A percentile compares a stretch with the other conserved stretches of the same genome.
Evolutionary conservation across 306 rosid species (phyloP).

Genomic region (Rosa lucieae): DNA sequence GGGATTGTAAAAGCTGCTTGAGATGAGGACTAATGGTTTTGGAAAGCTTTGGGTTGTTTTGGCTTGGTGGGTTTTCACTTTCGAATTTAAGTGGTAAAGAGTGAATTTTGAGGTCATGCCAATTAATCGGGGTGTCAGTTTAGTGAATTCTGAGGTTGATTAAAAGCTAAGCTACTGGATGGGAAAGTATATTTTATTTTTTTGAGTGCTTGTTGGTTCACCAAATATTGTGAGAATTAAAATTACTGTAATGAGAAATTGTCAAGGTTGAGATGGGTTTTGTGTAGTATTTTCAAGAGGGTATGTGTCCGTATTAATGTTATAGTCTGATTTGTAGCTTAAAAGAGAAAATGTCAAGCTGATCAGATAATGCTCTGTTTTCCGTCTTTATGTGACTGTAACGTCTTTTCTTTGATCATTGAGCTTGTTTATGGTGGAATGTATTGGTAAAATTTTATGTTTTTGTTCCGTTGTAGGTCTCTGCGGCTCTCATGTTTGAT

Average conservation of each 20-base stretch:
- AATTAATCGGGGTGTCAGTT: background rate
- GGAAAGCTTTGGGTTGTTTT: constrained; percentile 1
- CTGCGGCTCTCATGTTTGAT: constrained; percentile 84
- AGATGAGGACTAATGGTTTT: background rate
- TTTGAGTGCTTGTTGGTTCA: background rate
- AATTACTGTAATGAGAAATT: background rate
- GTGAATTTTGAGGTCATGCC: background rate
- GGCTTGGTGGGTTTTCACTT: background rate
- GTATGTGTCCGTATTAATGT: background rate
- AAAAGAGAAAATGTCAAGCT: background rate
- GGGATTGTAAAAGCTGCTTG: background rate
- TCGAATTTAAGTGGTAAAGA: background rate
- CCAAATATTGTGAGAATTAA: background rate
- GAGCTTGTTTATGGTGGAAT: constrained; percentile 1
- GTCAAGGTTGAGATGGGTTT: background rate
- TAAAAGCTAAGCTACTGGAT: background rate
- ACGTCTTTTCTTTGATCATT: background rate
- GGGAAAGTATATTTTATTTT: background rate
- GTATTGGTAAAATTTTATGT: background rate
- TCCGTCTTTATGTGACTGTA: background rate
- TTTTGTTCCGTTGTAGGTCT: constrained; percentile 45
- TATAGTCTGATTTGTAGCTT: background rate
- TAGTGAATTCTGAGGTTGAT: background rate
- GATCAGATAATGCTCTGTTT: background rate
- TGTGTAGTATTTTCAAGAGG: background rate